Conservation (phyloP, 495 filamentous ascomycete genomes). For the Daldinia childiae region DNA sequence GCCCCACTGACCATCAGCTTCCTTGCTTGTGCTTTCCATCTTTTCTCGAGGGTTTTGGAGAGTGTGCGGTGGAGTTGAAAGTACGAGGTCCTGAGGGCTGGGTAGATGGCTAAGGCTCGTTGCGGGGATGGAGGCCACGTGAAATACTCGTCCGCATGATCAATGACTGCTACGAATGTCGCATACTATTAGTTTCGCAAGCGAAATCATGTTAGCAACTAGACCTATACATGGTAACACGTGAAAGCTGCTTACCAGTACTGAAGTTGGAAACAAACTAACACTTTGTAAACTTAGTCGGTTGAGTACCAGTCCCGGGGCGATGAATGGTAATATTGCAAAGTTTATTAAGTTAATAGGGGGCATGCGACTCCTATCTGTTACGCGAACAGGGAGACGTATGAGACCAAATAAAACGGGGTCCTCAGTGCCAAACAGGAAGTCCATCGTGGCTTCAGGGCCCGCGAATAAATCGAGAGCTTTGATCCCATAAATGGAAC, state of each 20-base stretch:
- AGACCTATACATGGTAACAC: not conserved
- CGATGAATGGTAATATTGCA: conserved; percentile 47
- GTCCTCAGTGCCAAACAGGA: conserved; percentile 36
- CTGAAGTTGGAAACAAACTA: conserved; percentile 47
- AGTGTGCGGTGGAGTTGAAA: conserved; percentile 70
- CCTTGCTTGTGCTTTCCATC: conserved; percentile 55
- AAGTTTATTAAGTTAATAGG: conserved; percentile 39
- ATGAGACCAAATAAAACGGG: conserved; percentile 4
- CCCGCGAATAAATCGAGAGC: conserved; percentile 53
- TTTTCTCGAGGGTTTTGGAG: conserved; percentile 69
- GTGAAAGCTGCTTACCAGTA: conserved; percentile 45
- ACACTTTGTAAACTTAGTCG: conserved; percentile 46
- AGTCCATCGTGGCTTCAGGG: conserved; percentile 36
- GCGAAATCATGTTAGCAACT: conserved; percentile 7
- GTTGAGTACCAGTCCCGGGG: conserved; percentile 52
- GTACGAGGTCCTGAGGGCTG: conserved; percentile 74
- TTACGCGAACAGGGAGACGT: not conserved
- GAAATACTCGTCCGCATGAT: conserved; percentile 41
- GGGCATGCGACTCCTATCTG: not conserved
- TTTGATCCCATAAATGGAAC: conserved; percentile 51
- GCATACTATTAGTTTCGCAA: conserved; percentile 36
- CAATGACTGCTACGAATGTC: conserved; percentile 30
- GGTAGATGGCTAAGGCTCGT: conserved; percentile 74
- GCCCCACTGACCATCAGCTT: conserved; percentile 9
- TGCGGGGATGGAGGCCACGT: conserved; percentile 78